Conservation (phyloP, 306 rosid genomes). For the Sechiopsis laciniata region DNA sequence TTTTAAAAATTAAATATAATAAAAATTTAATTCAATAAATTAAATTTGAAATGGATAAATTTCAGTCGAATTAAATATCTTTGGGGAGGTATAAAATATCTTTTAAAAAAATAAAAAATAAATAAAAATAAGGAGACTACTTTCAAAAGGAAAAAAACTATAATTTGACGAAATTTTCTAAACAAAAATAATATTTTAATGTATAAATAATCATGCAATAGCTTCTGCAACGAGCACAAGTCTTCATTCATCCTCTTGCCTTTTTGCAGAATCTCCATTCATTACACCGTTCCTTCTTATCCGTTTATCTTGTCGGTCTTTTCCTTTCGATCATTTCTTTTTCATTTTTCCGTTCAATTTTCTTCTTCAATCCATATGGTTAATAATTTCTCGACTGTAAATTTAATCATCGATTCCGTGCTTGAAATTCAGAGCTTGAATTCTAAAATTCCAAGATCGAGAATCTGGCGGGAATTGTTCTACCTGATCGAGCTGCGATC, state of each 20-base stretch:
- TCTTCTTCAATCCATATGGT: not conserved
- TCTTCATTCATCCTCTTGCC: slow-evolving; percentile 4
- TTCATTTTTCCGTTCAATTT: not conserved
- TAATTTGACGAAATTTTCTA: too few species aligned
- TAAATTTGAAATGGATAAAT: too few species aligned
- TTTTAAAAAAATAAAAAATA: too few species aligned
- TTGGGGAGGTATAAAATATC: too few species aligned
- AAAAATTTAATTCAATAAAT: too few species aligned
- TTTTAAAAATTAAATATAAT: too few species aligned
- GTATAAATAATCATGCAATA: slow-evolving; percentile 1
- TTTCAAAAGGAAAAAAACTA: too few species aligned
- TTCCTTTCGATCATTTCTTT: not conserved
- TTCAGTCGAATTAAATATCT: too few species aligned
- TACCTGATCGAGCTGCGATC: slow-evolving; percentile 4
- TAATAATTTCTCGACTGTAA: not conserved
- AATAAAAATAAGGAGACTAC: too few species aligned
- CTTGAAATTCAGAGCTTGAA: not conserved
- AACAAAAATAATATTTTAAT: too few species aligned
- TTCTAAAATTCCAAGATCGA: slow-evolving; percentile 15
- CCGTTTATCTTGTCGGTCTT: slow-evolving; percentile 20
- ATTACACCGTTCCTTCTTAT: slow-evolving; percentile 26
- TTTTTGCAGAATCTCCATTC: slow-evolving; percentile 24
- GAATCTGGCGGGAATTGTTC: slow-evolving; percentile 16
- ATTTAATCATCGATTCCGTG: slow-evolving; percentile 15
- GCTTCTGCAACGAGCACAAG: not conserved